Evolutionary conservation across 108 stramenopile species (phyloP).

Genomic region (Fragilariopsis cylindrus): DNA sequence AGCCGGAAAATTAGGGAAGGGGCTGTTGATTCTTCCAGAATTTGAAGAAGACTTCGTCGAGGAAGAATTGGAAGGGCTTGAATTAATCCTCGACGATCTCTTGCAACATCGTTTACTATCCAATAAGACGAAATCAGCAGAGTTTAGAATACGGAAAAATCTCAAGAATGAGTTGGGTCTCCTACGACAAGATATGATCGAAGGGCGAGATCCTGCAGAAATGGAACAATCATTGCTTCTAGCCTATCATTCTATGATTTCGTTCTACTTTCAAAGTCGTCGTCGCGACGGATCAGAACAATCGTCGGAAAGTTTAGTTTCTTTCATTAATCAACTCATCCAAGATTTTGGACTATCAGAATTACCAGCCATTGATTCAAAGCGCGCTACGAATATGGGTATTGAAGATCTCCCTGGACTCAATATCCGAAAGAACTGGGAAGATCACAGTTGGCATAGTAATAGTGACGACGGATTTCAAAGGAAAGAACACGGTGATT

Average conservation of each 20-base stretch:
- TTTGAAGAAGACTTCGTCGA: conserved; percentile 28
- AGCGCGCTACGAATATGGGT: conserved; percentile 30
- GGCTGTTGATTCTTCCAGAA: conserved; percentile 60
- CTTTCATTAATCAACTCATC: conserved; percentile 23
- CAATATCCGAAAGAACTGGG: conserved; percentile 34
- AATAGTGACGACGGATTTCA: neutral
- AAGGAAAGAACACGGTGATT: conserved; percentile 29
- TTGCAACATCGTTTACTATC: conserved; percentile 7
- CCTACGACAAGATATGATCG: conserved; percentile 20
- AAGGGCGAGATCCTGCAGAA: conserved; percentile 16
- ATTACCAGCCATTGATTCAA: conserved; percentile 32
- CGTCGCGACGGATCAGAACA: conserved; percentile 1
- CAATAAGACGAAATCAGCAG: conserved; percentile 1
- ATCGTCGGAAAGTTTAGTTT: conserved; percentile 7
- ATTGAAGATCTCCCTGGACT: conserved; percentile 26
- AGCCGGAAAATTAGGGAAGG: conserved; percentile 75
- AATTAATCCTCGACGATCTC: conserved; percentile 5
- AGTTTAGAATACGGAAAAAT: neutral
- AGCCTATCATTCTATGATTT: conserved; percentile 37
- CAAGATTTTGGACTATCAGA: conserved; percentile 29
- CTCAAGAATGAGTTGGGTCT: conserved; percentile 35
- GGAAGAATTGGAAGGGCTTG: conserved; percentile 28
- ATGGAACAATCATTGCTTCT: conserved; percentile 24
- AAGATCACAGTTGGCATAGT: conserved; percentile 12
- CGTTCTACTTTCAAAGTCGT: conserved; percentile 33